These are phyloP conservation scores for Phaeosphaeriaceae sp. DNA, from an alignment of 2,329 filamentous ascomycete species.

Conservation along the genomic window DNA sequence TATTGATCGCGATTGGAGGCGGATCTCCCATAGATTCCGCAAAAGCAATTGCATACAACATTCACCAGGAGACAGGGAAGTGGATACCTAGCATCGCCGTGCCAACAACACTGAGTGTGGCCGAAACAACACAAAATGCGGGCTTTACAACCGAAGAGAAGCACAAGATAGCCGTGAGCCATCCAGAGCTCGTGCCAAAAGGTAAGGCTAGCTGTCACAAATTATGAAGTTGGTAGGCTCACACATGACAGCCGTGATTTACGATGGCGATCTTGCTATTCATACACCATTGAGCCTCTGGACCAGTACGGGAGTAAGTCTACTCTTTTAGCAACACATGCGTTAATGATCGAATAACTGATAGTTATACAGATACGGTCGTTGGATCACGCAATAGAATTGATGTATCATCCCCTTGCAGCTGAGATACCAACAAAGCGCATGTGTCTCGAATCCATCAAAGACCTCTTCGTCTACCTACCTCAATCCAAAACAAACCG, in stretches of 20 bases:
- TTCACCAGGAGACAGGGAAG: constrained; percentile 46
- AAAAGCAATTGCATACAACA: constrained; percentile 49
- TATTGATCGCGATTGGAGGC: constrained; percentile 49
- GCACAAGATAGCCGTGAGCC: constrained; percentile 57
- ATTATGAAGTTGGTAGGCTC: constrained; percentile 2
- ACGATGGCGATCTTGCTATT: constrained; percentile 59
- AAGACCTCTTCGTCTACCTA: constrained; percentile 59
- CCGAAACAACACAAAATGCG: constrained; percentile 60
- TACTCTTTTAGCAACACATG: not conserved
- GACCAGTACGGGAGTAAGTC: constrained; percentile 56
- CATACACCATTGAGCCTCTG: constrained; percentile 60
- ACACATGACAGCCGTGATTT: constrained; percentile 54
- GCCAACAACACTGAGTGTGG: constrained; percentile 55
- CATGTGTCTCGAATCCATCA: constrained; percentile 56
- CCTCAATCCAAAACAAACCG: constrained; percentile 57
- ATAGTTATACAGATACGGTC: constrained; percentile 52
- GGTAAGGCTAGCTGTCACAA: constrained; percentile 17
- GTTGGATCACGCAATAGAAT: constrained; percentile 62
- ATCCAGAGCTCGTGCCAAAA: constrained; percentile 53
- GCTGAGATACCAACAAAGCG: constrained; percentile 57
- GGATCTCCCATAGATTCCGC: constrained; percentile 60
- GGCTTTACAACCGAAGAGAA: constrained; percentile 60
- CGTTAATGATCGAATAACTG: constrained; percentile 2
- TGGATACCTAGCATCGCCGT: constrained; percentile 49
- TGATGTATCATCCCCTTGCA: constrained; percentile 60